A percentile compares a stretch with the other conserved stretches of the same genome.
Evolutionary conservation across 176 grass and related monocot genomes (phyloP).

Genomic region (Carex parvula): DNA sequence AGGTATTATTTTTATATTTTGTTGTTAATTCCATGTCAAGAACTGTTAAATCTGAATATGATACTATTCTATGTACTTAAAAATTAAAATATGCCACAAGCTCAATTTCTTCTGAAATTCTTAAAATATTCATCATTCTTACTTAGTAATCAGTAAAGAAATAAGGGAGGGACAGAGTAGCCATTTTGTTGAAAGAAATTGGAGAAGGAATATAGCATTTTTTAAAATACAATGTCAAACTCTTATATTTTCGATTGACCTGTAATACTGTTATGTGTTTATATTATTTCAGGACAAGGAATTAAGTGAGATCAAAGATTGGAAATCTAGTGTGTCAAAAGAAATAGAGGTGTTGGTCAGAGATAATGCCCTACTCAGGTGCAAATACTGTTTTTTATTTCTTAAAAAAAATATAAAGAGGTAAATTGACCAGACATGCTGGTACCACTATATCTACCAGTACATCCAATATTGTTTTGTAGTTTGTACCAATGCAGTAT

Average conservation of each 20-base stretch:
- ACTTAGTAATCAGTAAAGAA: background rate
- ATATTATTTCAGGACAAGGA: conserved; percentile 47
- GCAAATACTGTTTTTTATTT: background rate
- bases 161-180: background rate
- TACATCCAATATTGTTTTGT: background rate
- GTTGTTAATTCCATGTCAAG: background rate
- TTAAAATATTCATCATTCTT: background rate
- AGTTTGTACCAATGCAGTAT: background rate
- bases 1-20: conserved; percentile 7
- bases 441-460: background rate
- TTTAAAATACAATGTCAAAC: background rate
- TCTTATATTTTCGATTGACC: background rate
- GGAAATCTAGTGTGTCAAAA: conserved; percentile 49
- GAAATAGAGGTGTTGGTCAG: conserved; percentile 54
- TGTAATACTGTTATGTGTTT: background rate
- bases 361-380: conserved; percentile 68
- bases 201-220: background rate
- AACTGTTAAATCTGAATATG: background rate
- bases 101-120: background rate
- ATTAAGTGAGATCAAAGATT: conserved; percentile 46
- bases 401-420: background rate
- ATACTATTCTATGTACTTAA: background rate
- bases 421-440: background rate
- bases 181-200: background rate
- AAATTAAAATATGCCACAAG: background rate